These are phyloP conservation scores for Heliamphora ciliata DNA, from an alignment of 179 eudicot species.

Conservation along the genomic window DNA sequence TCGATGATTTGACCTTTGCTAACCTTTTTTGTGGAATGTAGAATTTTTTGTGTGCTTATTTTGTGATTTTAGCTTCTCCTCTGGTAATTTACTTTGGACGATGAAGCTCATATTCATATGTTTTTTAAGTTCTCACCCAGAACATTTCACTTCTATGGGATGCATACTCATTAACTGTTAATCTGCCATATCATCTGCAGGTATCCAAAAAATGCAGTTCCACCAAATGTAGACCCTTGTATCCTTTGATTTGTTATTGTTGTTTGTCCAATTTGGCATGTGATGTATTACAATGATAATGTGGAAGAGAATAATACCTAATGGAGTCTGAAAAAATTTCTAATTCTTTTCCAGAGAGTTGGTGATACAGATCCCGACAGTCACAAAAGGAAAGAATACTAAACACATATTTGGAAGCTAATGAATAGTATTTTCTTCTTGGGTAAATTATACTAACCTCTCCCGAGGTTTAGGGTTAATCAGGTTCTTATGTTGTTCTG, in stretches of 20 bases:
- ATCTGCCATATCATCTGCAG: slow-evolving; percentile 37
- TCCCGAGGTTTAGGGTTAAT: too few relatives aligned
- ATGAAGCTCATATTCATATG: slow-evolving; percentile 7
- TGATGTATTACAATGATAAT: background rate
- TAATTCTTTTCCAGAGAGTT: background rate
- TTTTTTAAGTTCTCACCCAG: background rate
- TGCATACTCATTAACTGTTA: slow-evolving; percentile 13
- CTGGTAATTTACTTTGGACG: background rate
- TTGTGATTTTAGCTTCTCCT: background rate
- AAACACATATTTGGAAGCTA: background rate
- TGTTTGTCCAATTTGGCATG: background rate
- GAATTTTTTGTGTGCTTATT: background rate
- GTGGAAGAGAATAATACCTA: background rate
- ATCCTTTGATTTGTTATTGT: slow-evolving; percentile 51
- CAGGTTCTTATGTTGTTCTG: too few relatives aligned
- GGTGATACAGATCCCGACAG: background rate
- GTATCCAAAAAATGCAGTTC: slow-evolving; percentile 72
- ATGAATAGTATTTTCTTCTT: background rate
- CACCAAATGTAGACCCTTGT: slow-evolving; percentile 79
- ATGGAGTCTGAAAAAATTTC: background rate
- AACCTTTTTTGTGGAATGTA: slow-evolving; percentile 1
- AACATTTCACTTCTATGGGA: background rate
- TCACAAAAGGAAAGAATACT: background rate
- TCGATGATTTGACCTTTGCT: background rate
- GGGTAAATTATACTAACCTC: too few relatives aligned